Percentiles rank a stretch among this genome's conserved stretches.
Conservation (phyloP, 805 yeast genomes). For the Brettanomyces naardenensis region DNA sequence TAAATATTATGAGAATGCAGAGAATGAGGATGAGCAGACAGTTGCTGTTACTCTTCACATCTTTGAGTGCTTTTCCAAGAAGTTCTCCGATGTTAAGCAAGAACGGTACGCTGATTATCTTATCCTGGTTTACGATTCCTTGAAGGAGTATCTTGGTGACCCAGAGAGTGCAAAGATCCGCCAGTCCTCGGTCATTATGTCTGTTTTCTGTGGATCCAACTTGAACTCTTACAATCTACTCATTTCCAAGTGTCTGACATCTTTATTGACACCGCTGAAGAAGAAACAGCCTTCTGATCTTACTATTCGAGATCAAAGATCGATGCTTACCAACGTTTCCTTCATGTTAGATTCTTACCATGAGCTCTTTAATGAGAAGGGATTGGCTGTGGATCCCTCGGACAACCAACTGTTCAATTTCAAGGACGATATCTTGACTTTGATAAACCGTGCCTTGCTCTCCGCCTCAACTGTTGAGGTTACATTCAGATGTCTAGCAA, state of each 20-base stretch:
- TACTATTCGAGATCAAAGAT: slow-evolving; percentile 51
- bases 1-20: slow-evolving; percentile 24
- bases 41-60: slow-evolving; percentile 36
- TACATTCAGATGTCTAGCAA: slow-evolving; percentile 57
- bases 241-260: slow-evolving; percentile 37
- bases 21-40: slow-evolving; percentile 25
- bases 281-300: slow-evolving; percentile 24
- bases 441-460: slow-evolving; percentile 62
- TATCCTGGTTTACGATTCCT: slow-evolving; percentile 1
- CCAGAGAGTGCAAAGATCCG: slow-evolving; percentile 46
- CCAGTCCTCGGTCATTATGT: slow-evolving; percentile 55
- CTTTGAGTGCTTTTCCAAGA: slow-evolving; percentile 35
- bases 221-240: slow-evolving; percentile 38
- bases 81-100: slow-evolving; percentile 10
- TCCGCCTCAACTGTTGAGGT: slow-evolving; percentile 62
- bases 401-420: slow-evolving; percentile 36
- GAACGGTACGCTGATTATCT: slow-evolving; percentile 10
- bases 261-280: slow-evolving; percentile 29
- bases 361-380: slow-evolving; percentile 30
- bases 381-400: slow-evolving; percentile 5
- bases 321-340: slow-evolving; percentile 51
- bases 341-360: slow-evolving; percentile 45
- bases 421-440: slow-evolving; percentile 62
- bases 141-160: slow-evolving; percentile 35
- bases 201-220: slow-evolving; percentile 46